These are phyloP conservation scores for Thamnidium elegans DNA, from an alignment of 192 early-diverging fungal genomes.

Conservation along the genomic window DNA sequence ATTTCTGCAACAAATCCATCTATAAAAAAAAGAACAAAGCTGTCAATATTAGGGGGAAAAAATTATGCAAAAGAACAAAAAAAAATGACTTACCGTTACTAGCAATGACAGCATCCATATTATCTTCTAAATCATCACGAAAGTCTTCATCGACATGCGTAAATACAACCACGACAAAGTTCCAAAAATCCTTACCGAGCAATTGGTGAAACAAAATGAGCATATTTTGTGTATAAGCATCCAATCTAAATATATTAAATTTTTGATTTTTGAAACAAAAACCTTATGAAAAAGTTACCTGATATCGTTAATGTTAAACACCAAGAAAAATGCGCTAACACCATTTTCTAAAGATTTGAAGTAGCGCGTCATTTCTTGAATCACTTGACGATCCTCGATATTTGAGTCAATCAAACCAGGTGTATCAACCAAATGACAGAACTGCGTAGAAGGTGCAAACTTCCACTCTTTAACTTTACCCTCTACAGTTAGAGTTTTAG, in stretches of 20 bases:
- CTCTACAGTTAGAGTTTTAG: conserved; percentile 27
- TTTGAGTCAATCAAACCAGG: conserved; percentile 51
- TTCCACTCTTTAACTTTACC: conserved; percentile 29
- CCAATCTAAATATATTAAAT: conserved; percentile 33
- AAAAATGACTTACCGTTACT: conserved; percentile 22
- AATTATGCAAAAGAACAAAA: background rate
- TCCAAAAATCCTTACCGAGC: conserved; percentile 52
- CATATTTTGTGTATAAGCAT: conserved; percentile 55
- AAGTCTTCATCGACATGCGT: conserved; percentile 52
- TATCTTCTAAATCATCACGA: conserved; percentile 42
- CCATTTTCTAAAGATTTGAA: conserved; percentile 48
- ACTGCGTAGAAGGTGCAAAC: conserved; percentile 8
- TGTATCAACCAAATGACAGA: conserved; percentile 37
- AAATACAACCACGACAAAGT: conserved; percentile 52
- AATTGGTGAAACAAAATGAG: conserved; percentile 43
- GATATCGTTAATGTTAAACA: conserved; percentile 51
- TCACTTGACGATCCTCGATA: conserved; percentile 40
- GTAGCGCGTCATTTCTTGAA: conserved; percentile 48
- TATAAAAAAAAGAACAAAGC: conserved; percentile 19
- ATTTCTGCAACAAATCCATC: conserved; percentile 50
- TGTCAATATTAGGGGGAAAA: background rate
- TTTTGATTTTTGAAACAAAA: background rate
- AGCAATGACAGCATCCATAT: conserved; percentile 44
- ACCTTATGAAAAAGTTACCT: conserved; percentile 29
- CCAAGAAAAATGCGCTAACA: conserved; percentile 53